Percentiles rank a stretch among this genome's conserved stretches.
Evolutionary conservation across 352 stramenopile genomes (phyloP).

Genomic region (Phytopythium delawarense): DNA sequence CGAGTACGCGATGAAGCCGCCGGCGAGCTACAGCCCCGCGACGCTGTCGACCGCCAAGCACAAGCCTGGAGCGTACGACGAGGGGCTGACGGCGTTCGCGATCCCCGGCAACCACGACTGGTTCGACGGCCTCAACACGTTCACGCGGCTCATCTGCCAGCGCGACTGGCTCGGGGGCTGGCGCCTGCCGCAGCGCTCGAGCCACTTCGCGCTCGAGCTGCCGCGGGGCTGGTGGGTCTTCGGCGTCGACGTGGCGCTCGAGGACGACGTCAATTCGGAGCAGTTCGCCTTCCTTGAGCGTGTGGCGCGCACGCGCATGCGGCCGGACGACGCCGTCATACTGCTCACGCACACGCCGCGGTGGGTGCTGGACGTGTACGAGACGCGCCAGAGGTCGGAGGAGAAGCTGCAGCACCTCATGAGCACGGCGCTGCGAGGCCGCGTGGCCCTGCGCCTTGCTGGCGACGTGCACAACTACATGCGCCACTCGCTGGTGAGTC

Average conservation of each 20-base stretch:
- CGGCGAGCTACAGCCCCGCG: conserved; percentile 74
- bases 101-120: conserved; percentile 93
- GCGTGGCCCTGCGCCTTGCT: conserved; percentile 75
- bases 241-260: conserved; percentile 87
- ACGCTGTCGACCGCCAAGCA: conserved; percentile 81
- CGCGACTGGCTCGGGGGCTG: conserved; percentile 91
- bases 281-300: conserved; percentile 92
- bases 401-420: conserved; percentile 78
- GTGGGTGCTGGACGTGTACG: conserved; percentile 90
- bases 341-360: conserved; percentile 90
- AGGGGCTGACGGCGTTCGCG: conserved; percentile 69
- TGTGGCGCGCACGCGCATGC: conserved; percentile 72
- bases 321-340: conserved; percentile 83
- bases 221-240: conserved; percentile 92
- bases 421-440: conserved; percentile 65
- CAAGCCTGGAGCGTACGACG: conserved; percentile 50
- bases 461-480: conserved; percentile 95
- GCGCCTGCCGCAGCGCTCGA: conserved; percentile 90
- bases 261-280: conserved; percentile 92
- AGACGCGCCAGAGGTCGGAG: conserved; percentile 63
- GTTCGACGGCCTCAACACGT: conserved; percentile 93
- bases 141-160: conserved; percentile 88
- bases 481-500: conserved; percentile 62
- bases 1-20: conserved; percentile 93
- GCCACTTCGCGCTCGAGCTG: conserved; percentile 90